Evolutionary conservation across 108 stramenopile species (phyloP), one percentile per base, ranked within the genome.

Genomic region (Cyclotella distinguenda): DNA sequence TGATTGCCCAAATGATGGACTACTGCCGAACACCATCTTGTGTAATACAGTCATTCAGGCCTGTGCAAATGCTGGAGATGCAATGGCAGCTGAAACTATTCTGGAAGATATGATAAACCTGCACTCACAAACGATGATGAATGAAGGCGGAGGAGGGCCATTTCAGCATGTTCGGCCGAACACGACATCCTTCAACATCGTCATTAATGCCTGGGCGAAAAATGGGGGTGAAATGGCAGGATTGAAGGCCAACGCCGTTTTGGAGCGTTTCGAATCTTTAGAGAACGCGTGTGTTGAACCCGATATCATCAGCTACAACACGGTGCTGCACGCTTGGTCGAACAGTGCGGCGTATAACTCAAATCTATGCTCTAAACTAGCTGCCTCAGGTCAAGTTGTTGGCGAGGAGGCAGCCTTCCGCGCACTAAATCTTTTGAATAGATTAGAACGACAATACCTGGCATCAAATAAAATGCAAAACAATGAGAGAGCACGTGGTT

Each of bases 1-100:
- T 33, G n/a, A n/a, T 13, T 55, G 72, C 16, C 54, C 58, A 36
- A 35, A 32, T 11, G 46, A 64, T n/a, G 63, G 72, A 49, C 64
- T 73, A 35, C 52, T 57, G 35, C 78, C 81, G 5, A 82, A 85
- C 30, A 27, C 71, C 0, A 46, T 64, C 3, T 40, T 71, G 5
- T 80, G 68, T 66, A 85, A 82, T 49, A 65, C 71, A 3, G 38
- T 77, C 10, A 52, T 82, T 59, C 63, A 65, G 48, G 81, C 81
- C 33, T 85, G 68, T 63, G 81, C 75, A 12, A 66, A 64, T 32
- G 64, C 71, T 2, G 70, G 78, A 10, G 44, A 82, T 30, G 70
- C 79, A 11, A 11, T 56, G 9, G 56, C 62, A 3, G 84, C 84
- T 13, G 69, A 82, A 54, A 40, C 12, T 1, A 44, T 75, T 6